These are phyloP conservation scores for Didymellaceae sp. DNA, from an alignment of 2,329 filamentous ascomycete species.

Conservation along the genomic window DNA sequence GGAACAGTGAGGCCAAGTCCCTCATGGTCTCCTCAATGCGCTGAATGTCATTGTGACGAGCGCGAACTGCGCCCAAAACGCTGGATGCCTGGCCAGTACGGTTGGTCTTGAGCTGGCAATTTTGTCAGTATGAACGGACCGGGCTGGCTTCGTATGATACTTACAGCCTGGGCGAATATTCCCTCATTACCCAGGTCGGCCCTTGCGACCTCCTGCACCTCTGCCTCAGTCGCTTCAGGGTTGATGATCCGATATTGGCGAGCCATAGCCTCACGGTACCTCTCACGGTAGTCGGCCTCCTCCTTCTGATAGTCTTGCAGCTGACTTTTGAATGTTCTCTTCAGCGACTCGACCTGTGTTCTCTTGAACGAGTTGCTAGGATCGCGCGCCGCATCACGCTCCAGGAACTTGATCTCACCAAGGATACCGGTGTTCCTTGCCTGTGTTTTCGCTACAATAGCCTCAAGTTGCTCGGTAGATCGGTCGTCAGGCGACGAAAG, in stretches of 20 bases:
- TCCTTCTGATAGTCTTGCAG: slow-evolving; percentile 73
- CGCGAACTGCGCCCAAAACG: slow-evolving; percentile 78
- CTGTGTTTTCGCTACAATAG: slow-evolving; percentile 72
- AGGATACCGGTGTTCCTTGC: slow-evolving; percentile 77
- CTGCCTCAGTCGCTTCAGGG: slow-evolving; percentile 75
- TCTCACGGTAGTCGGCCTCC: slow-evolving; percentile 72
- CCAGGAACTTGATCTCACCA: slow-evolving; percentile 78
- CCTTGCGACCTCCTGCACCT: slow-evolving; percentile 72
- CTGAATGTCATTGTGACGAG: slow-evolving; percentile 82
- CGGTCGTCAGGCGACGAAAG: slow-evolving; percentile 68
- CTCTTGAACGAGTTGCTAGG: slow-evolving; percentile 70
- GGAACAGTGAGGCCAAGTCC: slow-evolving; percentile 74
- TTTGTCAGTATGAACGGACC: neutral
- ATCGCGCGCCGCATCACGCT: slow-evolving; percentile 72
- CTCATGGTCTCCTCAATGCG: slow-evolving; percentile 77
- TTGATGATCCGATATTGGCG: slow-evolving; percentile 84
- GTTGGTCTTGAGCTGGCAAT: slow-evolving; percentile 72
- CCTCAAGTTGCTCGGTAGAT: slow-evolving; percentile 65
- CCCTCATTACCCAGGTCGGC: slow-evolving; percentile 79
- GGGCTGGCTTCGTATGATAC: slow-evolving; percentile 50
- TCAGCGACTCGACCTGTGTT: slow-evolving; percentile 72
- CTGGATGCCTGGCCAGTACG: slow-evolving; percentile 74
- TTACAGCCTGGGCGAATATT: slow-evolving; percentile 81
- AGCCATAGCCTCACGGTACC: slow-evolving; percentile 78
- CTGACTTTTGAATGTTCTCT: slow-evolving; percentile 74